These are phyloP conservation scores for Blastomyces emzantsi DNA, from an alignment of 2,329 filamentous ascomycete genomes.

Conservation along the genomic window DNA sequence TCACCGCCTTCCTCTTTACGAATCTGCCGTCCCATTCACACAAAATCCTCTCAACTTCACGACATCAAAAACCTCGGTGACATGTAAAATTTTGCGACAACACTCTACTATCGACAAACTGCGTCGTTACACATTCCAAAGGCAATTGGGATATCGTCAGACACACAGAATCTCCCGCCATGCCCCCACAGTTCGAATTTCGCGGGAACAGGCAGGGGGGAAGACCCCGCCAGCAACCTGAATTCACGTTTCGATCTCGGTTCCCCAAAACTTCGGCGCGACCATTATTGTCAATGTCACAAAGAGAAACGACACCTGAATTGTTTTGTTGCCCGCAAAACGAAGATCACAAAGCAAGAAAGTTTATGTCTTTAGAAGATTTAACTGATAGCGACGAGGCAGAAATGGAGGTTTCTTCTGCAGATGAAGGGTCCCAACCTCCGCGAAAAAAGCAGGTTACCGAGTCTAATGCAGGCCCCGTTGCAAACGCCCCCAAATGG, in stretches of 20 bases:
- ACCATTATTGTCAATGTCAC: constrained; percentile 26
- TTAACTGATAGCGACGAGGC: constrained; percentile 40
- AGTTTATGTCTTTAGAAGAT: constrained; percentile 31
- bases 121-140: neutral
- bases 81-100: neutral
- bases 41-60: neutral
- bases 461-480: constrained; percentile 18
- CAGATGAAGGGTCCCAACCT: constrained; percentile 27
- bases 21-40: neutral
- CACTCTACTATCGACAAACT: neutral
- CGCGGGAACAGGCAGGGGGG: constrained; percentile 23
- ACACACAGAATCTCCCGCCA: constrained; percentile 4
- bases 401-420: constrained; percentile 37
- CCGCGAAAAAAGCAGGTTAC: constrained; percentile 35
- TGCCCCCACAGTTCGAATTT: constrained; percentile 27
- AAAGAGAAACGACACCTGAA: constrained; percentile 31
- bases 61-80: neutral
- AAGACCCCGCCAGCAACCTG: constrained; percentile 21
- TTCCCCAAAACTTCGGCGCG: constrained; percentile 30
- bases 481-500: constrained; percentile 59
- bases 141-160: neutral
- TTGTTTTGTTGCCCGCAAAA: constrained; percentile 22
- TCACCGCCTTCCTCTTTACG: constrained; percentile 6
- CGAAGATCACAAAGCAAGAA: constrained; percentile 24
- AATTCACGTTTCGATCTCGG: constrained; percentile 36